A percentile compares a stretch with the other conserved stretches of the same genome.
Conservation (phyloP, 768 basidiomycete species). For the Nidula microcarpa region DNA sequence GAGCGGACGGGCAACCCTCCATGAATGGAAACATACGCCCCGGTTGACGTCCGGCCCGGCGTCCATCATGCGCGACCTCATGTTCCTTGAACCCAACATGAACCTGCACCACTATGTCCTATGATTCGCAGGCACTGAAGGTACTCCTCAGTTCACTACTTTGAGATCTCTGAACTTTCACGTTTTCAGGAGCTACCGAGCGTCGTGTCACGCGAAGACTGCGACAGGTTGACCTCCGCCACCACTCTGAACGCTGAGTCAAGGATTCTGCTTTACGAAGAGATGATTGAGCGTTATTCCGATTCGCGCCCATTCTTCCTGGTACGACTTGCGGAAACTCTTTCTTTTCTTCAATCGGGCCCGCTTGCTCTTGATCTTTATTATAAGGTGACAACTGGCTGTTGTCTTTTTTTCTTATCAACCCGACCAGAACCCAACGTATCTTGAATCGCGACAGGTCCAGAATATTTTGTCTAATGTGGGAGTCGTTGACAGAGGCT, state of each 20-base stretch:
- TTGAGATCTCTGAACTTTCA: background rate
- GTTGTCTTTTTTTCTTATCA: background rate
- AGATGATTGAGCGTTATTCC: constrained; percentile 14
- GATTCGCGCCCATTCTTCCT: constrained; percentile 10
- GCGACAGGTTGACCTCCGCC: constrained; percentile 5
- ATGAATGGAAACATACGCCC: too few species aligned
- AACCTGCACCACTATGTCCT: constrained; percentile 8
- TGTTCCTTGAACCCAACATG: background rate
- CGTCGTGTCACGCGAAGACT: constrained; percentile 11
- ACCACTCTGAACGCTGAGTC: constrained; percentile 1
- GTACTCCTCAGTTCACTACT: background rate
- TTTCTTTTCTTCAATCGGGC: constrained; percentile 4
- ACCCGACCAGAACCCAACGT: too few species aligned
- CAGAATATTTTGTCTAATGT: constrained; percentile 8
- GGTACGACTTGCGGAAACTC: constrained; percentile 7
- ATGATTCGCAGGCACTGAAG: constrained; percentile 9
- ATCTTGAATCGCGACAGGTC: constrained; percentile 4
- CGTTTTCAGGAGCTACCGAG: constrained; percentile 11
- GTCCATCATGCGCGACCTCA: too few species aligned
- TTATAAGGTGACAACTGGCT: constrained; percentile 8
- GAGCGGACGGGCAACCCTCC: too few species aligned
- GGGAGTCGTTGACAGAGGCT: constrained; percentile 6
- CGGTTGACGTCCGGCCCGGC: too few species aligned
- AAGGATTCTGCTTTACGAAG: constrained; percentile 11
- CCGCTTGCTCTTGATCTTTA: constrained; percentile 11